Base-by-base conservation (phyloP, 805 yeast species). In the Myxozyma geophila region DNA sequence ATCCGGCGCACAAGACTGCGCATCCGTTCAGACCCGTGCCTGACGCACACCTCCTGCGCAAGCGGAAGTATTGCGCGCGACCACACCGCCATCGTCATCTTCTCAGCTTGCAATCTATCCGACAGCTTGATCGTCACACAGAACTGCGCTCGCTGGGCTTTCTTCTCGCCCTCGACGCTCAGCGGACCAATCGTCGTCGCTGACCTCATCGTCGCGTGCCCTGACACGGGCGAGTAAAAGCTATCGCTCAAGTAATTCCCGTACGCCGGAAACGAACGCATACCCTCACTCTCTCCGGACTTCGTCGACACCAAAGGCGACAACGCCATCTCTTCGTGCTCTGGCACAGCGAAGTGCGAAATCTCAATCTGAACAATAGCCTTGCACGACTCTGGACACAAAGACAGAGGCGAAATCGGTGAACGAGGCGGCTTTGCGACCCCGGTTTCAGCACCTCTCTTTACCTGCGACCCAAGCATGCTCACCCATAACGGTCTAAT, bases 91-190 rank as follows among this genome's bases (percentile, higher is more conserved):
- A 47, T 54, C 13, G 55, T 61, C 21, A 23, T 43, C 15, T 43
- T 33, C 52, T 63, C 63, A 3, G 53, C 49, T 41, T 39, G 52
- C 6, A 63, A 13, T 13, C 67, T 19, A 21, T 63, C 62, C 3
- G 61, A 35, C 6, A 60, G 54, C 39, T 63, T 63, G 17, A 63
- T 41, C 19, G 55, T 63, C n/a, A 60, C 58, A 2, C 23, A n/a
- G 19, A 54, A 53, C n/a, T 40, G 57, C 23, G 48, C 44, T 4
- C 7, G 47, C 21, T 39, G 36, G 36, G 21, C 36, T 39, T 19
- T 52, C 9, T 52, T 15, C 28, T 5, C 28, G 28, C n/a, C n/a
- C 5, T 39, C 17, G 15, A 46, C 8, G 17, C 9, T 19, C 8
- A 23, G 15, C 2, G 48, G 48, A 3, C 57, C 40, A 28, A 53